Conservation (phyloP, 2,329 filamentous ascomycete genomes). For the Sclerotinia trifoliorum region DNA sequence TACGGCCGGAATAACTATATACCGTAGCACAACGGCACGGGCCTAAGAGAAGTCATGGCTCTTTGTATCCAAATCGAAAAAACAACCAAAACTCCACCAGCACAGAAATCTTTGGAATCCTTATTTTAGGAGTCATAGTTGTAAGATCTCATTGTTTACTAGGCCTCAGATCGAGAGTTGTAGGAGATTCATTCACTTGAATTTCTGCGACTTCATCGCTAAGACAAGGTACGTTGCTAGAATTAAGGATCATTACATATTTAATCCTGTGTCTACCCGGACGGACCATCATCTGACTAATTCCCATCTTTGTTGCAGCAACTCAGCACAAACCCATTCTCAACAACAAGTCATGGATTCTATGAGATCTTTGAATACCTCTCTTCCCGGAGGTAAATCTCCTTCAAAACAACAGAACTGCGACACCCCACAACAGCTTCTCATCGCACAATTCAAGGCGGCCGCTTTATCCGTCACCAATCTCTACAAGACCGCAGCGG, state of each 20-base stretch:
- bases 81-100: slow-evolving; percentile 3
- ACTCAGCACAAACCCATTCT: slow-evolving; percentile 16
- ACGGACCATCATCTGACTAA: slow-evolving; percentile 17
- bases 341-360: slow-evolving; percentile 53
- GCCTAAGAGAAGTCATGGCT: neutral
- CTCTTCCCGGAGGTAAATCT: slow-evolving; percentile 51
- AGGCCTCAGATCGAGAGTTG: neutral
- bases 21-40: neutral
- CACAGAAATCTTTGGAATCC: slow-evolving; percentile 3
- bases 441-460: slow-evolving; percentile 79
- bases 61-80: slow-evolving; percentile 12
- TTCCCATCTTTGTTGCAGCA: slow-evolving; percentile 18
- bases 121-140: slow-evolving; percentile 3
- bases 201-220: neutral
- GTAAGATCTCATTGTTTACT: neutral
- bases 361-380: slow-evolving; percentile 62
- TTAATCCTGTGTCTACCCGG: slow-evolving; percentile 13
- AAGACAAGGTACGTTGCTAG: slow-evolving; percentile 17
- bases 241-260: neutral
- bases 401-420: slow-evolving; percentile 45
- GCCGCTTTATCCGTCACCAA: slow-evolving; percentile 94
- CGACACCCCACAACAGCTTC: slow-evolving; percentile 62
- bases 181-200: neutral
- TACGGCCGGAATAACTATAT: slow-evolving; percentile 15
- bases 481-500: slow-evolving; percentile 87